Base-by-base conservation (phyloP, 2,329 filamentous ascomycete species). In the Ophiostoma novo-ulmi region DNA sequence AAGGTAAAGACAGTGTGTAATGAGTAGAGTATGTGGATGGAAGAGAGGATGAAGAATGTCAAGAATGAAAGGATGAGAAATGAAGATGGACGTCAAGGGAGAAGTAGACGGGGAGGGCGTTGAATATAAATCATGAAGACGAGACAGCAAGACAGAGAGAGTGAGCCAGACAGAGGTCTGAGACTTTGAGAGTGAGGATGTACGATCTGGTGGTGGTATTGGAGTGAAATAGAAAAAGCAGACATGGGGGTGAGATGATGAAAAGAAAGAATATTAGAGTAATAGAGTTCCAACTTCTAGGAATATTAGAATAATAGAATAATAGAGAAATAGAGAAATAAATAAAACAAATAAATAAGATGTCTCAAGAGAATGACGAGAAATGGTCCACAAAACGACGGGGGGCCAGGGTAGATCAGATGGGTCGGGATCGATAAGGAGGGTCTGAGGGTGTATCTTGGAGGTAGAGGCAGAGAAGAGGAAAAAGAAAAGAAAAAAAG, bases 381-480 rank as follows among this genome's bases (percentile, higher is more conserved):
- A 64, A 64, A 61, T 22, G 48, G 67, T 39, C 71, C 71, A 70
- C 70, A 67, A 69, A 65, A 55, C 70, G 36, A 67, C 68, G 22
- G 35, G 68, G 41, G 48, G 52, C 58, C n/a, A 61, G 58, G 66
- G 68, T 38, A 69, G 70, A 71, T 71, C 71, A 69, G 71, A 71
- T 71, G 71, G 70, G 71, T 70, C 55, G 26, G 8, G 71, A 72
- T 72, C 71, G 71, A 70, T 48, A 68, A 38, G 36, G 69, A 44
- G 69, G 61, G 48, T 55, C 41, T 52, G 48, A 55, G 52, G 68
- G 52, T 35, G 55, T 69, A 41, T 41, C 5, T 22, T 10, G 61
- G 14, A 10, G 36, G 7, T 41, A 26, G 55, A 31, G 31, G 22
- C 11, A 61, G 44, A 39, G 38, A 22, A 44, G 14, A 44, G 4